These are phyloP conservation scores for Apiospora malaysiana DNA, from an alignment of 2,329 filamentous ascomycete species.

Conservation along the genomic window DNA sequence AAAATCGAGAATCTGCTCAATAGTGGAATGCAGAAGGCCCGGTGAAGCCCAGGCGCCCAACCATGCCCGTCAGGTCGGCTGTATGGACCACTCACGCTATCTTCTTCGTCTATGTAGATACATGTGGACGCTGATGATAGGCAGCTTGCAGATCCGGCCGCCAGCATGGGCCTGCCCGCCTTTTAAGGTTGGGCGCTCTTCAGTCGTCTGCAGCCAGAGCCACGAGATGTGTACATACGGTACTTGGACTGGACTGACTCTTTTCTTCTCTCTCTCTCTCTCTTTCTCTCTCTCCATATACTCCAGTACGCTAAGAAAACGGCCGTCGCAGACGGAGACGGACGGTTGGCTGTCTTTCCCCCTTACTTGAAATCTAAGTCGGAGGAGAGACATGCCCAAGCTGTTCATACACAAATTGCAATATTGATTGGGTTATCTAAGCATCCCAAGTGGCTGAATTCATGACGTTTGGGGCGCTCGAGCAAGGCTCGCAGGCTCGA, in stretches of 20 bases:
- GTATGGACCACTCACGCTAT: neutral
- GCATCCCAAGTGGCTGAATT: constrained; percentile 2
- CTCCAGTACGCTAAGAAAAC: neutral
- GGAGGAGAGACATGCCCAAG: constrained; percentile 7
- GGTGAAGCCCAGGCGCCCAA: constrained; percentile 15
- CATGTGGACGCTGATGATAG: constrained; percentile 17
- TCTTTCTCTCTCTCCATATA: neutral
- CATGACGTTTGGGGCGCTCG: constrained; percentile 13
- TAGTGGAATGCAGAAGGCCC: neutral
- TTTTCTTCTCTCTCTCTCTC: no score
- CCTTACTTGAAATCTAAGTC: constrained; percentile 4
- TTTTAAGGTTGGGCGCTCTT: constrained; percentile 18
- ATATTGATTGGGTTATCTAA: constrained; percentile 4
- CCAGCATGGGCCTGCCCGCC: constrained; percentile 16
- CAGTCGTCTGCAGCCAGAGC: constrained; percentile 3
- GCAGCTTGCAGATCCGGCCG: constrained; percentile 14
- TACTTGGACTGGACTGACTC: neutral
- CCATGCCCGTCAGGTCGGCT: neutral
- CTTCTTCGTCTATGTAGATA: constrained; percentile 2
- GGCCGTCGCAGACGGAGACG: neutral
- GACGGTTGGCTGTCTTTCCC: neutral
- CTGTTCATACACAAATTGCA: neutral
- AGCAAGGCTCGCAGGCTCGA: neutral
- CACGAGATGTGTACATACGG: constrained; percentile 3
- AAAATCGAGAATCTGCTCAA: constrained; percentile 7